Conservation (phyloP, 148 eudicot genomes). For the Tetragonia tetragonoides region DNA sequence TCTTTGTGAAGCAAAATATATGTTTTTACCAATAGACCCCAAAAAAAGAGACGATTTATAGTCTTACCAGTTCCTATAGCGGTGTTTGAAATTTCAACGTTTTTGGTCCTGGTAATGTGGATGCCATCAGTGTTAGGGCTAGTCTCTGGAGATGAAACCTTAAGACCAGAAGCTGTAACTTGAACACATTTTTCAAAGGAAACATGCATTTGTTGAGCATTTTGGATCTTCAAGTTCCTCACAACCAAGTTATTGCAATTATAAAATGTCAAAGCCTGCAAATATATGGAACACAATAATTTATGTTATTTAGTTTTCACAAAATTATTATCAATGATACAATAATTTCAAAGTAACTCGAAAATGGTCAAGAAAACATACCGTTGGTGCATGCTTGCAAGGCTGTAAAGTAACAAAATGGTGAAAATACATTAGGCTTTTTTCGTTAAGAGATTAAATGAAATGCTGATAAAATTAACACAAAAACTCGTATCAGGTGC, state of each 20-base stretch:
- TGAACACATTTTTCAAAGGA: slow-evolving; percentile 38
- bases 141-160: slow-evolving; percentile 41
- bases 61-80: slow-evolving; percentile 59
- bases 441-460: background rate
- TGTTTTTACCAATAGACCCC: too few species aligned
- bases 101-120: slow-evolving; percentile 51
- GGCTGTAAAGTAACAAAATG: slow-evolving; percentile 37
- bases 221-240: slow-evolving; percentile 40
- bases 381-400: slow-evolving; percentile 83
- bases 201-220: slow-evolving; percentile 78
- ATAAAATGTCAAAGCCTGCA: slow-evolving; percentile 65
- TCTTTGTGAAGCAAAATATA: too few species aligned
- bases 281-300: background rate
- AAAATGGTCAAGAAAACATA: slow-evolving; percentile 18
- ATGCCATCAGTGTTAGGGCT: slow-evolving; percentile 94
- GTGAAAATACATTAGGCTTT: background rate
- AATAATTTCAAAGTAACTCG: background rate
- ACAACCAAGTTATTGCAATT: slow-evolving; percentile 49
- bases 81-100: slow-evolving; percentile 36
- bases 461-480: too few species aligned
- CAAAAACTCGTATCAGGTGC: too few species aligned
- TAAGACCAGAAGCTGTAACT: slow-evolving; percentile 44
- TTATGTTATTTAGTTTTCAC: background rate
- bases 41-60: background rate
- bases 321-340: background rate